Percentiles rank a stretch among this genome's conserved stretches.
Conservation (phyloP, 352 stramenopile species). For the Globisporangium okanoganense region DNA sequence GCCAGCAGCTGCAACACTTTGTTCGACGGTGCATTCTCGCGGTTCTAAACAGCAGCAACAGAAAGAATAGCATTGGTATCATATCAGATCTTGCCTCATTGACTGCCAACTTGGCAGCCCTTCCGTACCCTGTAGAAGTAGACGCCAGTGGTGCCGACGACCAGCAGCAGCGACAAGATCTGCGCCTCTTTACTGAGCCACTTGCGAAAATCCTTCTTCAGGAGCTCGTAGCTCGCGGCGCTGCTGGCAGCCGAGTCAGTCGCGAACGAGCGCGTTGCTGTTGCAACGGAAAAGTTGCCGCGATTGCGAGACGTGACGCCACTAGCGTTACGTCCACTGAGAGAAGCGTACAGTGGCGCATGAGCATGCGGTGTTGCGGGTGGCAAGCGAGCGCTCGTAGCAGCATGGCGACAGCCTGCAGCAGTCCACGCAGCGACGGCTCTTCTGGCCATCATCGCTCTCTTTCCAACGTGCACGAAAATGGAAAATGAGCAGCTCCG, state of each 20-base stretch:
- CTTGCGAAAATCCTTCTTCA: constrained; percentile 63
- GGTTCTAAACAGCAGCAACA: constrained; percentile 30
- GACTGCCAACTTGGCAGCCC: no score
- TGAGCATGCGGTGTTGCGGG: not conserved
- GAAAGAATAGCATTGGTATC: not conserved
- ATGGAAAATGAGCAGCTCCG: not conserved
- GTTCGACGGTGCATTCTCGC: constrained; percentile 47
- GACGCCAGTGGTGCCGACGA: constrained; percentile 43
- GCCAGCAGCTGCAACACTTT: constrained; percentile 51
- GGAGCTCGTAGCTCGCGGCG: constrained; percentile 26
- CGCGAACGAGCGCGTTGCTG: constrained; percentile 1
- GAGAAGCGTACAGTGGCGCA: no score
- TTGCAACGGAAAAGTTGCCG: not conserved
- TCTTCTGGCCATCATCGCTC: not conserved
- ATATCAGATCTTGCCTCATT: no score
- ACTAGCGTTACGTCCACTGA: not conserved
- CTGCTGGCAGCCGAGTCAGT: constrained; percentile 1
- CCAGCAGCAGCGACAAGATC: constrained; percentile 42
- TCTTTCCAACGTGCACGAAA: not conserved
- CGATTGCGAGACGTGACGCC: not conserved
- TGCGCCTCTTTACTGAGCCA: constrained; percentile 52
- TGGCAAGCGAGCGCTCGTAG: not conserved
- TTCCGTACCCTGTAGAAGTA: constrained; percentile 58
- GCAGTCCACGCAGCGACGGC: not conserved
- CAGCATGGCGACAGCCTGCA: not conserved